Percentiles rank a stretch among this genome's conserved stretches.
These are phyloP conservation scores for Inga leiocalycina DNA, from an alignment of 306 rosid species.

Conservation along the genomic window DNA sequence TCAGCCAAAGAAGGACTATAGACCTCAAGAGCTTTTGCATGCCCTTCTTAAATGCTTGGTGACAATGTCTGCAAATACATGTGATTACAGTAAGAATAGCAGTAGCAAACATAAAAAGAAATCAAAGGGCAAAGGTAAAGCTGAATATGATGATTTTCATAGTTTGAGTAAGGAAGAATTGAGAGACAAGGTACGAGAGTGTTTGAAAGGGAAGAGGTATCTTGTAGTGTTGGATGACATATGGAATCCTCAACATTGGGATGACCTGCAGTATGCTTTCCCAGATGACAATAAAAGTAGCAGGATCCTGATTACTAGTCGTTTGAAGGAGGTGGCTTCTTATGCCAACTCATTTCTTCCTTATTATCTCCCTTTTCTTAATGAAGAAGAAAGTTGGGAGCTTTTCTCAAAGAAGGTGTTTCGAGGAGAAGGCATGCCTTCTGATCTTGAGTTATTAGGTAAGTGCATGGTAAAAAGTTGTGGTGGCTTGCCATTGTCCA, in stretches of 20 bases:
- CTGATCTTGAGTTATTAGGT: too few species aligned
- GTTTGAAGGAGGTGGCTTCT: background rate
- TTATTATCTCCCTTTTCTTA: background rate
- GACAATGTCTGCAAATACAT: background rate
- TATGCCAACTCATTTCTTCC: background rate
- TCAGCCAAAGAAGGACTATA: background rate
- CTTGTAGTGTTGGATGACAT: background rate
- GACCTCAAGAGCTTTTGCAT: background rate
- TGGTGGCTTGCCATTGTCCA: too few species aligned
- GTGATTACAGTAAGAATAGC: background rate
- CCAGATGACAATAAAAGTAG: background rate
- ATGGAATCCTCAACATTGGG: slow-evolving; percentile 7
- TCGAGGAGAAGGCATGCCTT: too few species aligned
- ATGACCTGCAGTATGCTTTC: background rate
- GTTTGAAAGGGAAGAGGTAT: background rate
- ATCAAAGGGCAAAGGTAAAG: background rate
- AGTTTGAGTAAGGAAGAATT: background rate
- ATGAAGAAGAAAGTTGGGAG: background rate
- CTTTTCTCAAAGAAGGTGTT: background rate
- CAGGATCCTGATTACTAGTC: background rate
- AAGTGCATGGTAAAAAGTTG: too few species aligned
- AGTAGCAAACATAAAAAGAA: background rate
- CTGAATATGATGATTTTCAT: background rate
- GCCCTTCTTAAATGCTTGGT: background rate
- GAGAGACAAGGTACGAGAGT: background rate